A percentile compares a stretch with the other conserved stretches of the same genome.
phyloP scores from a whole-genome alignment of 371 early-diverging fungal species.

The Mucor velutinosus region DNA sequence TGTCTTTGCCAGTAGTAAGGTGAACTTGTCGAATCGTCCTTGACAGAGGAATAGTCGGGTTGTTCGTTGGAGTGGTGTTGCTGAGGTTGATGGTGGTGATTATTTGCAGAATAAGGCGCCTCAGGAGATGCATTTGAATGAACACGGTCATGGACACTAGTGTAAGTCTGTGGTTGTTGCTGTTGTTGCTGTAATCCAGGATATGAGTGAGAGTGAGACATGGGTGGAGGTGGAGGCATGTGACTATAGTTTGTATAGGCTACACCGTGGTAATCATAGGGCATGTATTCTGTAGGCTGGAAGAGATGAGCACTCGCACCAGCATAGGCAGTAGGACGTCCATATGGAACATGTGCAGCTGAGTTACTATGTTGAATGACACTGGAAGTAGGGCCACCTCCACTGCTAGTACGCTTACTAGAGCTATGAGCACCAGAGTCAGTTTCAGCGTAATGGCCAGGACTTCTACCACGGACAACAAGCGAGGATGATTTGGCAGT shows the following conservation, averaged over 20 bases:
- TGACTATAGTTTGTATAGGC: constrained; percentile 17
- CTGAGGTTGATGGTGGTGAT: constrained; percentile 3
- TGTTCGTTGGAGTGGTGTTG: neutral
- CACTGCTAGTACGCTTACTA: constrained; percentile 22
- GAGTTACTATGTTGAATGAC: neutral
- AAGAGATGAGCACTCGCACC: constrained; percentile 22
- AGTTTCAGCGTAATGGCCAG: constrained; percentile 83
- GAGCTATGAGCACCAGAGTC: constrained; percentile 50
- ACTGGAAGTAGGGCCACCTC: neutral
- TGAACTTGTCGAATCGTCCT: constrained; percentile 9
- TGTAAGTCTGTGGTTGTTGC: neutral
- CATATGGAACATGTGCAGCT: neutral
- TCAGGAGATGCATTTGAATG: constrained; percentile 4
- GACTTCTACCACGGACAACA: constrained; percentile 90
- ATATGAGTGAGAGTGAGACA: constrained; percentile 6
- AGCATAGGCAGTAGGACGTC: constrained; percentile 18
- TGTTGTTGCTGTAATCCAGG: constrained; percentile 1
- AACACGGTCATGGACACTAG: constrained; percentile 13
- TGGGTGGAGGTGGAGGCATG: constrained; percentile 18
- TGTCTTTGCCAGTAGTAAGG: constrained; percentile 29
- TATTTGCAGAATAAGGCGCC: neutral
- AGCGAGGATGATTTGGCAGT: constrained; percentile 71
- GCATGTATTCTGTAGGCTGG: constrained; percentile 24
- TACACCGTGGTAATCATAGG: constrained; percentile 24
- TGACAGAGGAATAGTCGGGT: neutral